Percentiles rank a stretch among this genome's conserved stretches.
These are phyloP conservation scores for Centaurea solstitialis DNA, from an alignment of 129 eudicot genomes.

Conservation along the genomic window DNA sequence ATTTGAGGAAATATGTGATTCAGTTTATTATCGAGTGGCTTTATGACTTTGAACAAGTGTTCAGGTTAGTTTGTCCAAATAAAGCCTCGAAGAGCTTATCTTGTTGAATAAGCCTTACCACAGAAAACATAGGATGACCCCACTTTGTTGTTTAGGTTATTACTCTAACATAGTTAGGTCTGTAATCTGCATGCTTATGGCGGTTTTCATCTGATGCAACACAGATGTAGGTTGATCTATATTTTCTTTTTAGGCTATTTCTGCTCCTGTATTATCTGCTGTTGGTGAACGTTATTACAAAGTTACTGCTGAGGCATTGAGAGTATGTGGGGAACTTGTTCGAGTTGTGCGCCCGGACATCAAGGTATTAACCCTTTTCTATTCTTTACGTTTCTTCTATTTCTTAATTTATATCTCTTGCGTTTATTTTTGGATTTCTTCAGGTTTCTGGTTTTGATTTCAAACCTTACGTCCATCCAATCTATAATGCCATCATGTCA, in stretches of 20 bases:
- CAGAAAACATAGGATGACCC: neutral
- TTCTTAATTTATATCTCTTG: neutral
- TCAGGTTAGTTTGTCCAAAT: neutral
- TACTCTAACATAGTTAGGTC: neutral
- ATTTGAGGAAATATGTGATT: neutral
- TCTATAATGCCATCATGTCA: conserved; percentile 89
- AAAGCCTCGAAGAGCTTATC: neutral
- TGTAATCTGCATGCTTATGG: neutral
- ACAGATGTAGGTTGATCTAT: neutral
- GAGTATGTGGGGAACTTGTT: conserved; percentile 99
- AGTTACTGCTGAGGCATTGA: conserved; percentile 96
- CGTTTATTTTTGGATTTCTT: conserved; percentile 18
- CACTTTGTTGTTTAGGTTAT: neutral
- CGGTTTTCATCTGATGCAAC: neutral
- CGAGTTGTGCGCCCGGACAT: conserved; percentile 85
- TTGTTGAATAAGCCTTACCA: neutral
- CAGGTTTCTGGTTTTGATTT: conserved; percentile 77
- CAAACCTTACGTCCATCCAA: conserved; percentile 90
- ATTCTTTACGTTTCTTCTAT: neutral
- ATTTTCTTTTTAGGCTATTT: conserved; percentile 62
- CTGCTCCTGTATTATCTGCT: conserved; percentile 85
- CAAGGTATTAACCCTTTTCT: conserved; percentile 46
- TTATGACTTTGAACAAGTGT: neutral
- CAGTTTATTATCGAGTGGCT: neutral
- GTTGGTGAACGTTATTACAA: conserved; percentile 98